Percentiles rank a stretch among this genome's conserved stretches.
phyloP scores from a whole-genome alignment of 805 yeast species.

The Ogataea henricii region DNA sequence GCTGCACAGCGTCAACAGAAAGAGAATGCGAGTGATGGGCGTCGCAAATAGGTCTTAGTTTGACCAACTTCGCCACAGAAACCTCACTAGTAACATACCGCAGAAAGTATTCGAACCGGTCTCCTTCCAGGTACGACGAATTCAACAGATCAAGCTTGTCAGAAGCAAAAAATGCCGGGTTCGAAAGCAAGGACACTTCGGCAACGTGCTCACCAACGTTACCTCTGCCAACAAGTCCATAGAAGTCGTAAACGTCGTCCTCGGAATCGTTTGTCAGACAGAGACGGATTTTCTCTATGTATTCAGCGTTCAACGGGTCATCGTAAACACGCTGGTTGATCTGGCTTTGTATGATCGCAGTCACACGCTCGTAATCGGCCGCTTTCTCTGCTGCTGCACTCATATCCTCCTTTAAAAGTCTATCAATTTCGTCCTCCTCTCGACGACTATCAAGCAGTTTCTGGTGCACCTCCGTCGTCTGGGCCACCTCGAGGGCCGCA shows the following conservation, averaged over 20 bases:
- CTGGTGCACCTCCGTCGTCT: conserved; percentile 13
- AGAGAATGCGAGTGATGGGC: background rate
- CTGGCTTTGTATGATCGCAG: conserved; percentile 7
- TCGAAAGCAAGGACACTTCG: background rate
- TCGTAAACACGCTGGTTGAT: conserved; percentile 8
- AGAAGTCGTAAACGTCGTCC: conserved; percentile 18
- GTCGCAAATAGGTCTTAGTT: background rate
- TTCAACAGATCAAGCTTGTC: background rate
- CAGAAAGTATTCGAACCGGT: conserved; percentile 6
- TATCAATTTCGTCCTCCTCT: conserved; percentile 24
- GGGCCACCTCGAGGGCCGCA: conserved; percentile 15
- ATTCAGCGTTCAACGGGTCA: conserved; percentile 11
- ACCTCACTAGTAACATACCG: conserved; percentile 4
- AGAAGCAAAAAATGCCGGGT: conserved; percentile 6
- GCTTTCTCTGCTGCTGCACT: conserved; percentile 6
- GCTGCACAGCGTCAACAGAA: background rate
- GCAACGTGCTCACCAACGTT: conserved; percentile 2
- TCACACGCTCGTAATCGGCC: conserved; percentile 10
- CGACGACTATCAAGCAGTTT: conserved; percentile 12
- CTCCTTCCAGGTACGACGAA: conserved; percentile 2
- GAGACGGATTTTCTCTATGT: conserved; percentile 15
- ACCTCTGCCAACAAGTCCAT: conserved; percentile 15
- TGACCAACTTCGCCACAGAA: background rate
- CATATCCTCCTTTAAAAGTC: conserved; percentile 15
- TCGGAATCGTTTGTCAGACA: conserved; percentile 11